These are phyloP conservation scores for Wakefieldia striispora DNA, from an alignment of 768 basidiomycete species.

Conservation along the genomic window DNA sequence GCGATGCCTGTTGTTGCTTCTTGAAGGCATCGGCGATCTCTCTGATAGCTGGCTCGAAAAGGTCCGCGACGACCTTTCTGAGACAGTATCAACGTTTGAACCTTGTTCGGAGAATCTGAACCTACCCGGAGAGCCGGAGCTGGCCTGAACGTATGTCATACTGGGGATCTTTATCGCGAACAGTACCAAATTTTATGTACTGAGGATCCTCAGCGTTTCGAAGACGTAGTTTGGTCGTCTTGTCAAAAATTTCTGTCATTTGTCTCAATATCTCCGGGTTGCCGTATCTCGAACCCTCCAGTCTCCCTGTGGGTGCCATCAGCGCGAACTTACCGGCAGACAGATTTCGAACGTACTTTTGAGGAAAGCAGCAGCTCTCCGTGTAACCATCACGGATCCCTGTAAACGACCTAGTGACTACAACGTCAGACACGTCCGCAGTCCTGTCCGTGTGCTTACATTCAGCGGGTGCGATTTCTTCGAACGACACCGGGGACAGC, in stretches of 20 bases:
- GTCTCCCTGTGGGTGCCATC: constrained; percentile 19
- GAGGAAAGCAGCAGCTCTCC: constrained; percentile 33
- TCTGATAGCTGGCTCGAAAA: constrained; percentile 45
- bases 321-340: background rate
- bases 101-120: background rate
- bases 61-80: constrained; percentile 38
- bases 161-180: constrained; percentile 37
- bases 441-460: constrained; percentile 22
- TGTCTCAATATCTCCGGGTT: constrained; percentile 32
- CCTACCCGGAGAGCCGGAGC: constrained; percentile 38
- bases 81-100: background rate
- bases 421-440: background rate
- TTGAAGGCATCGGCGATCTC: constrained; percentile 36
- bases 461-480: constrained; percentile 38
- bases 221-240: constrained; percentile 43
- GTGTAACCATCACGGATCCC: constrained; percentile 40
- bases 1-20: constrained; percentile 30
- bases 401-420: constrained; percentile 36
- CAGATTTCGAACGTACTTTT: constrained; percentile 12
- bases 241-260: constrained; percentile 41
- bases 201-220: constrained; percentile 37
- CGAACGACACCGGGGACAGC: constrained; percentile 36
- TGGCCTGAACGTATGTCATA: constrained; percentile 40
- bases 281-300: constrained; percentile 32
- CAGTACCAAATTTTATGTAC: constrained; percentile 42